Evolutionary conservation across 148 eudicot species (phyloP), one percentile per base, ranked within the genome.

Genomic region (Cornus florida): DNA sequence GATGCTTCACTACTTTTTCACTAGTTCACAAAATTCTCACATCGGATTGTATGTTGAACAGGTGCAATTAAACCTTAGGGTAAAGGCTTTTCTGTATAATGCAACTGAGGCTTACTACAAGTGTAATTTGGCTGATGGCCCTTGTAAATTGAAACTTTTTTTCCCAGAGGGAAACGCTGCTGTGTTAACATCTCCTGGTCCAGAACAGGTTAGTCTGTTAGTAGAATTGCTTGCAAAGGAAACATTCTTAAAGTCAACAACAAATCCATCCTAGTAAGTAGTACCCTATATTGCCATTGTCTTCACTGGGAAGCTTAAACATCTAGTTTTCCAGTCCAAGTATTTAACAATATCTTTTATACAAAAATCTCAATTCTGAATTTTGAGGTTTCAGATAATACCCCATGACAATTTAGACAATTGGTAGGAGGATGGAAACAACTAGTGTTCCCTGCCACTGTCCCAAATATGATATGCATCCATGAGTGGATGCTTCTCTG

Each of bases 111-210:
- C 98, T 20, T 89, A 86, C 82, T 89, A 84, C 78, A 86, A 83
- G 60, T 94, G 98, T 78, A 78, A 80, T 79, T 68, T 90, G 85
- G 72, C 88, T 46, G 72, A 80, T 46, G 88, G 92, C 28, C 31
- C 80, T 43, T 94, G 98, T 86, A 81, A n/a, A 75, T 77, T 92
- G 69, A 85, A 87, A 74, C 59, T 91, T 62, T 81, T 65, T 70
- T 84, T 92, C 81, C 86, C 87, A 0, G 79, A 73, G 43, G 87
- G 85, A 80, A 86, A 85, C 86, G 84, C 87, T 81, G 97, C 91
- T 82, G 84, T 94, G 80, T 82, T 94, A 79, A 89, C 90, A 59
- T 86, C 91, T 78, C 92, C 91, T 38, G 87, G 90, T 77, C 86
- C 88, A 76, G 71, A 75, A 77, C 90, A 84, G 86, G 98, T 88